Conservation (phyloP, 2,329 filamentous ascomycete genomes). For the Beauveria caledonica region DNA sequence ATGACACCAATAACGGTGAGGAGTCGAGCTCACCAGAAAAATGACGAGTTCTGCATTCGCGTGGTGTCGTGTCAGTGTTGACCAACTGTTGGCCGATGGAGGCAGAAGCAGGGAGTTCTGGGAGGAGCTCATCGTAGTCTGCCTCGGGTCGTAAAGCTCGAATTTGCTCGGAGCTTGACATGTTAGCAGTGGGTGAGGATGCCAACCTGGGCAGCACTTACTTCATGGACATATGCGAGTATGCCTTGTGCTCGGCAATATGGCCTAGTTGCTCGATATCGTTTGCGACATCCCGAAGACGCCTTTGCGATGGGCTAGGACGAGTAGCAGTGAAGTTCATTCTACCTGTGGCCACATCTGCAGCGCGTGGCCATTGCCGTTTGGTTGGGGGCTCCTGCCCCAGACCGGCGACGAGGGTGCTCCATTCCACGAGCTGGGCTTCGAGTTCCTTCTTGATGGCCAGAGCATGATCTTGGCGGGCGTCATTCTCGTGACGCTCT, state of each 20-base stretch:
- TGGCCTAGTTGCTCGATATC: constrained; percentile 43
- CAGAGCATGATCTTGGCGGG: constrained; percentile 54
- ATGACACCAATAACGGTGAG: constrained; percentile 24
- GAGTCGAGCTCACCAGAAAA: constrained; percentile 2
- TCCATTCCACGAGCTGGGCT: constrained; percentile 63
- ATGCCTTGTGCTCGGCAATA: constrained; percentile 62
- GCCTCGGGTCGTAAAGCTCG: constrained; percentile 46
- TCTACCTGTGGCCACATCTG: constrained; percentile 33
- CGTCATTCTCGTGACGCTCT: constrained; percentile 53
- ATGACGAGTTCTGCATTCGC: constrained; percentile 22
- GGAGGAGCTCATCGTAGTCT: constrained; percentile 53
- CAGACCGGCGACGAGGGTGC: constrained; percentile 56
- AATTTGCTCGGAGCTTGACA: constrained; percentile 51
- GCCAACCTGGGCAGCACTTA: constrained; percentile 29
- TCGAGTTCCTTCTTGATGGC: constrained; percentile 65
- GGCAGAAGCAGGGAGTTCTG: constrained; percentile 59
- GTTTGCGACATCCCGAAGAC: constrained; percentile 47
- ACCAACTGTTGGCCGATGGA: constrained; percentile 50
- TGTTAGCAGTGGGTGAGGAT: constrained; percentile 22
- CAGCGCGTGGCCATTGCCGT: constrained; percentile 32
- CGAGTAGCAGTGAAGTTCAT: constrained; percentile 31
- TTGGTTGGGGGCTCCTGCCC: constrained; percentile 52
- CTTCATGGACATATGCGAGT: constrained; percentile 61
- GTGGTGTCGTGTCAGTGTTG: constrained; percentile 34
- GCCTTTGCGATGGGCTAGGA: constrained; percentile 45